Base-by-base conservation (phyloP, 1,284 basidiomycete genomes). In the Exobasidium cylindrosporum region DNA sequence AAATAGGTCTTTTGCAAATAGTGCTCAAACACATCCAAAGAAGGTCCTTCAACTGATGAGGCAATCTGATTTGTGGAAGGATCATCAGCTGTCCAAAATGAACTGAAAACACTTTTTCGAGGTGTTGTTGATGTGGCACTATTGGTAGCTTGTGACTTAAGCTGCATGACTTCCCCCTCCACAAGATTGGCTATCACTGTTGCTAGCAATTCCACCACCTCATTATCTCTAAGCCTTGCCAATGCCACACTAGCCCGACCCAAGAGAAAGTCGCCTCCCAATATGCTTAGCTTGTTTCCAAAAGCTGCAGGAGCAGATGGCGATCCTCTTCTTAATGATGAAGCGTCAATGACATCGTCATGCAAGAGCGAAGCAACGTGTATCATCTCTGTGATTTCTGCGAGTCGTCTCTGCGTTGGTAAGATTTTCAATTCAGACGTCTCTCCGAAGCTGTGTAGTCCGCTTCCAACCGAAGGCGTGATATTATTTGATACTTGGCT, bases 351-450 rank as follows among this genome's bases (percentile, higher is more conserved):
- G 55, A 98, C 93, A 73, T 92, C 91, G 85, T 99, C 93, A 79
- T 98, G 96, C 17, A 99, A 83, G 5, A 96, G 84, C 0, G 91
- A 95, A 30, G 96, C 95, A 67, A 97, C 92, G 79, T 98, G 94
- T 65, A 99, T 92, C 92, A 98, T 97, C 81, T 99, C 96, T 55
- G 92, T 89, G 61, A 99, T 96, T 77, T 95, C 92, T 1, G 95
- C 95, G 26, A 99, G 86, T 30, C 95, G 87, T 26, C 89, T 83
- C 81, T 98, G 95, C 0, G 92, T 90, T 5, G 95, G 92, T 6
- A 97, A 85, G 45, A 79, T 75, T 28, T 31, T 35, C 26, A 50
- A 13, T 50, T 50, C 47, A 13, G 17, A 13, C 29, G 17, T n/a
- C 29, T 14, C 31, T 13, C 14, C 30, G 24, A 45, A 35, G 0